Evolutionary conservation across 495 filamentous ascomycete genomes (phyloP), one percentile per base, ranked within the genome.

Genomic region (Penicillium herquei): DNA sequence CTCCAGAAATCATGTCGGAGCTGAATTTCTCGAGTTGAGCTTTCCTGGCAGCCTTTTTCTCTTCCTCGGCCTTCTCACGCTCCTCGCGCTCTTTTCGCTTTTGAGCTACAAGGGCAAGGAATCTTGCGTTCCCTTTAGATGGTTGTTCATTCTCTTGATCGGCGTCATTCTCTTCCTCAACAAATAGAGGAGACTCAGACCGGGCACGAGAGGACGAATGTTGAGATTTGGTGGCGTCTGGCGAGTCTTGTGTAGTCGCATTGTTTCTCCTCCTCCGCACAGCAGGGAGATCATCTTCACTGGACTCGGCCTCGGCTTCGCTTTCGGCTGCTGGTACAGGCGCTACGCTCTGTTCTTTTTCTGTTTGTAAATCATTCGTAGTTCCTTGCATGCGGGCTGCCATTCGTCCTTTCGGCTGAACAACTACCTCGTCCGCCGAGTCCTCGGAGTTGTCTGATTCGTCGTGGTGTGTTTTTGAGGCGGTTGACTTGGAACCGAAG

Each of bases 1-100:
- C 70, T 26, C 62, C 69, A 47, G 70, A 62, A 42, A 65, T 18
- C 33, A 69, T 64, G 33, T 76, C 66, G 16, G 71, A 70, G 64
- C 69, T 75, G 48, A 70, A 67, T 42, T 66, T 68, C 48, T 72
- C 65, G 47, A 66, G 43, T 39, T 71, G 57, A 12, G 66, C 68
- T 39, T 69, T 66, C n/a, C 71, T 69, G 6, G 67, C 72, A n/a
- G 73, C 74, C 45, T 72, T 70, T 54, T 81, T 83, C 59, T 83
- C 82, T 1, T 76, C 78, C 55, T 82, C 81, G 32, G 80, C 72
- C 0, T 76, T 81, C 63, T 90, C 85, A 26, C 77, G 81, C 26
- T 82, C 87, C 49, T 86, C 74, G 0, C 87, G 84, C 64, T 92
- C 85, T 57, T 82, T 77, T 32, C 84, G 80, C 61, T 91, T 92